These are phyloP conservation scores for Auricularia auricula-judae DNA, from an alignment of 768 basidiomycete genomes.

Conservation along the genomic window DNA sequence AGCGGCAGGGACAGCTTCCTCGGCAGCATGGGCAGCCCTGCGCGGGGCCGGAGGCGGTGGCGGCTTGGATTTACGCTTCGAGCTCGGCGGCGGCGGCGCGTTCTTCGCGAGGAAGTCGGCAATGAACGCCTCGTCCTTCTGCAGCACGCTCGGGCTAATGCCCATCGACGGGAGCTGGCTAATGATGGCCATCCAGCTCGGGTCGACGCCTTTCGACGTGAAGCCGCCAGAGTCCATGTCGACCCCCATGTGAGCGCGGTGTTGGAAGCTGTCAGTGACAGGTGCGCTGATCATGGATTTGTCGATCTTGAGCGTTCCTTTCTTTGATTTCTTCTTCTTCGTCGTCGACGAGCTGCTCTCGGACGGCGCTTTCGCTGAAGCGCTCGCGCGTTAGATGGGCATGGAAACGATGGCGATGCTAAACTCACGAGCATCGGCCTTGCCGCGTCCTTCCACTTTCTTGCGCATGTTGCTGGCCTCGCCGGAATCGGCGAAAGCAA, in stretches of 20 bases:
- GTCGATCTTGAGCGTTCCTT: constrained; percentile 63
- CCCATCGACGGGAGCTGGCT: constrained; percentile 50
- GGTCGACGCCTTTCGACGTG: constrained; percentile 76
- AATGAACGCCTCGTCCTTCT: constrained; percentile 81
- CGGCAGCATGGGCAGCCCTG: constrained; percentile 10
- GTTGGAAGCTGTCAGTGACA: constrained; percentile 65
- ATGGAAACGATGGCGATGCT: background rate
- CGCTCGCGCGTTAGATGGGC: background rate
- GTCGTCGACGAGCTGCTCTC: constrained; percentile 21
- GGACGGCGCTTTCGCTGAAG: constrained; percentile 33
- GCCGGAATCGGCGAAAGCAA: constrained; percentile 62
- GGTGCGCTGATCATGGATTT: constrained; percentile 89
- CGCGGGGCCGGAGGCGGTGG: constrained; percentile 24
- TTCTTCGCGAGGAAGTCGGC: constrained; percentile 54
- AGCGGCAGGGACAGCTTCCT: constrained; percentile 15
- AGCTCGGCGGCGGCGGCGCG: constrained; percentile 21
- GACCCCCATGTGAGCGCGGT: constrained; percentile 93
- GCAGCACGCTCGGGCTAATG: constrained; percentile 55
- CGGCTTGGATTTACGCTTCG: constrained; percentile 33
- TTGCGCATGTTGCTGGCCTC: constrained; percentile 83
- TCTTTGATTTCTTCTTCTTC: constrained; percentile 39
- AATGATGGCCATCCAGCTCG: constrained; percentile 75
- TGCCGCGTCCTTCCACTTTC: constrained; percentile 59
- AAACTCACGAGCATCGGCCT: constrained; percentile 42
- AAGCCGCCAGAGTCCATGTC: constrained; percentile 66